Conservation (phyloP, 805 yeast species). For the Yamadazyma nakazawae region DNA sequence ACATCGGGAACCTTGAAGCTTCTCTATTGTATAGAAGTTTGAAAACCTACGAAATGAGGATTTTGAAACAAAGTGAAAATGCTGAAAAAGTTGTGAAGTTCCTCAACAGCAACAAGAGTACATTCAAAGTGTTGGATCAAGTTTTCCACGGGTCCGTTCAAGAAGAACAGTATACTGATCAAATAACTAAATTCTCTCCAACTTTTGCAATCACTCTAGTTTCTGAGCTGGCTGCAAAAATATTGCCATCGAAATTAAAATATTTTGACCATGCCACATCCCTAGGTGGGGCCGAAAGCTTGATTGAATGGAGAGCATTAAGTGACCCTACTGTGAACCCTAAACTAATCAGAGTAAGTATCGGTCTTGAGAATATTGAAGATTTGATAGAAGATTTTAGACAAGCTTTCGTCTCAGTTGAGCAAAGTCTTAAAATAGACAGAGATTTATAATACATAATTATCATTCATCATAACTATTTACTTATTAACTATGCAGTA, state of each 20-base stretch:
- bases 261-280: slow-evolving; percentile 81
- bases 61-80: slow-evolving; percentile 59
- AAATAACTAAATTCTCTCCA: slow-evolving; percentile 66
- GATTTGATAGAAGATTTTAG: slow-evolving; percentile 74
- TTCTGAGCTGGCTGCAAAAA: slow-evolving; percentile 52
- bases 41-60: slow-evolving; percentile 74
- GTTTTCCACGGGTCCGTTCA: slow-evolving; percentile 78
- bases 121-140: slow-evolving; percentile 46
- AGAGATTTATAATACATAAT: neutral
- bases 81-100: slow-evolving; percentile 61
- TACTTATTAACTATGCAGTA: slow-evolving; percentile 1
- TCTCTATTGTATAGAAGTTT: slow-evolving; percentile 73
- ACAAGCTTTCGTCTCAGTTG: slow-evolving; percentile 43
- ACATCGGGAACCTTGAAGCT: slow-evolving; percentile 73
- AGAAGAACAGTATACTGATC: slow-evolving; percentile 56
- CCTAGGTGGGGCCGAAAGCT: slow-evolving; percentile 86
- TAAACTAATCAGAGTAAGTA: slow-evolving; percentile 66
- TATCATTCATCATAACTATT: slow-evolving; percentile 2
- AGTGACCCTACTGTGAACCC: slow-evolving; percentile 51
- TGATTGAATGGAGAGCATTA: slow-evolving; percentile 87
- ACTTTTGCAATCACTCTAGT: slow-evolving; percentile 65
- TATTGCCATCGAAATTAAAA: slow-evolving; percentile 60
- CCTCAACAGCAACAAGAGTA: slow-evolving; percentile 47
- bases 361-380: slow-evolving; percentile 74
- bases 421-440: neutral